A percentile compares a stretch with the other conserved stretches of the same genome.
These are phyloP conservation scores for Calendula officinalis DNA, from an alignment of 129 eudicot species.

Conservation along the genomic window DNA sequence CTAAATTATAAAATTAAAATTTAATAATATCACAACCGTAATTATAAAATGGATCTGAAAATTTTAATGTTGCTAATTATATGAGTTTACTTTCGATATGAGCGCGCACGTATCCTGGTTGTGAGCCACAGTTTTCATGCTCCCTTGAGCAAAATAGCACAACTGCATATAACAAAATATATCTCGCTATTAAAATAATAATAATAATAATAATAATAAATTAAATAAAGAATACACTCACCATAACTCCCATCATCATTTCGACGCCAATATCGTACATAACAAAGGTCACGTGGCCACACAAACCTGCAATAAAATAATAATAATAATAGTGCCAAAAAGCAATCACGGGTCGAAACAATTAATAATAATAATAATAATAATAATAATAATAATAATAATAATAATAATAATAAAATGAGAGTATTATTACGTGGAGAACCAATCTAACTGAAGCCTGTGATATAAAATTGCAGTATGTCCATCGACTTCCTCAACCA, in stretches of 20 bases:
- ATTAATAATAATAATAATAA: not conserved
- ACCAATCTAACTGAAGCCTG: conserved; percentile 95
- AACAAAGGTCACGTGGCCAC: conserved; percentile 99
- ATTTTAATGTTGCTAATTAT: conserved; percentile 9
- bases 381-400: not conserved
- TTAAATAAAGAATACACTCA: conserved; percentile 27
- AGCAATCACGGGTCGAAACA: conserved; percentile 8
- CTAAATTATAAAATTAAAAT: conserved; percentile 32
- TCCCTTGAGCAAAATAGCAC: conserved; percentile 94
- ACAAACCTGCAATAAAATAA: conserved; percentile 53
- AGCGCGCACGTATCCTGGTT: conserved; percentile 97
- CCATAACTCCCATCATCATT: conserved; percentile 99
- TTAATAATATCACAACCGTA: conserved; percentile 14
- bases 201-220: conserved; percentile 9
- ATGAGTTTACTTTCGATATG: conserved; percentile 89
- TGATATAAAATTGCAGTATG: conserved; percentile 96
- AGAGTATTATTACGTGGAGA: conserved; percentile 63
- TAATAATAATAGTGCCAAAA: conserved; percentile 1
- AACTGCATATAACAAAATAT: conserved; percentile 55
- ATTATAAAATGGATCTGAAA: conserved; percentile 16
- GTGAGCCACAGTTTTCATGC: conserved; percentile 94
- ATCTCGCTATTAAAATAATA: conserved; percentile 2
- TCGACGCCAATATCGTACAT: conserved; percentile 99
- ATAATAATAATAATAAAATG: conserved; percentile 7
- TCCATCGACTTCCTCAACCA: conserved; percentile 99